Base-by-base conservation (phyloP, 169 alveolate species). In the Ophryocystis elektroscirrha region DNA sequence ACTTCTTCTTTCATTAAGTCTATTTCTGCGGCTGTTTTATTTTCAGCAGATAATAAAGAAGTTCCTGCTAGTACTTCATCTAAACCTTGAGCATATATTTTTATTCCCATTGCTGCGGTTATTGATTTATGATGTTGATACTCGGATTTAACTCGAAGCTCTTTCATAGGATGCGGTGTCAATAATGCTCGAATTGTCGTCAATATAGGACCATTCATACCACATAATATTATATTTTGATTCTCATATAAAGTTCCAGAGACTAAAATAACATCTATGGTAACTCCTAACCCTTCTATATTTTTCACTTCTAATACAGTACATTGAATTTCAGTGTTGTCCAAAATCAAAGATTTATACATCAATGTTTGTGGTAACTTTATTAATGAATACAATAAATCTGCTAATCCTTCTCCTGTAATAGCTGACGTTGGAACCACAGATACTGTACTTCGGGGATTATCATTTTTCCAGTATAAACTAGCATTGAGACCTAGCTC, bases 341-440 rank as follows among this genome's bases (percentile, higher is more conserved):
- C 98, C 44, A 91, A 74, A 15, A 88, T 92, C 6, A 96, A 80
- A 54, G 78, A 65, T 61, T 82, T 73, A 24, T 69, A 73, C 85
- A 81, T 75, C 63, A 84, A 59, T 32, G 57, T 78, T 43, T 87
- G 87, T 0, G 96, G 81, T 41, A 80, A 67, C 46, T 87, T 79
- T 4, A 83, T 83, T 28, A 93, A 67, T 29, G 87, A 68, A 42
- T 80, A 78, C 44, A 93, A 61, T 27, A 93, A 60, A 61, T 90
- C 98, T 16, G 98, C 95, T 3, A 93, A 70, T 15, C 98, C 99
- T 66, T 91, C 99, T 22, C 98, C 99, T 2, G 99, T 94, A 35
- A 87, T 76, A 2, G 98, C 98, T 36, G 94, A 78, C 15, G 98
- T 94, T 0, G 99, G 99, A 12, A 89, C 94, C 6, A 91, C 81